phyloP scores from a whole-genome alignment of 352 stramenopile species.

The Globisporangium splendens region DNA sequence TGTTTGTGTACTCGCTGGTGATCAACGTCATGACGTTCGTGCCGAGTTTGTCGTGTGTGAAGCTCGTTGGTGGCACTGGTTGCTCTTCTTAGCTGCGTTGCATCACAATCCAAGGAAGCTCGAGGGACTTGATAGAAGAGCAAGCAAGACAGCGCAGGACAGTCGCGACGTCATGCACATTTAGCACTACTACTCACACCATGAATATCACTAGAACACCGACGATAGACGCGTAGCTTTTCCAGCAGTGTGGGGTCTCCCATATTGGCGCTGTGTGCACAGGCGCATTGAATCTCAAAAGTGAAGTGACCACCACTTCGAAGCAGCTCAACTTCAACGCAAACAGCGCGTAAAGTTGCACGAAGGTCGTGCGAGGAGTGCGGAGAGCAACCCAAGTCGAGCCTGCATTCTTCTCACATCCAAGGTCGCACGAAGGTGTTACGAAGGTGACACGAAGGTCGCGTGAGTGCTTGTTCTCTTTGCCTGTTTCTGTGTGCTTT shows the following conservation, averaged over 20 bases:
- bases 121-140: no score
- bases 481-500: not conserved
- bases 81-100: no score
- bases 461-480: not conserved
- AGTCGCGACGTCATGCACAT: no score
- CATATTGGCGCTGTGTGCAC: no score
- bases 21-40: constrained; percentile 3
- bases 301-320: not conserved
- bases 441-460: not conserved
- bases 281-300: no score
- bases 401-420: not conserved
- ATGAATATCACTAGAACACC: no score
- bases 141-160: no score
- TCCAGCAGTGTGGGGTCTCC: no score
- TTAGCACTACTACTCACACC: no score
- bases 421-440: not conserved
- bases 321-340: not conserved
- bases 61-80: not conserved
- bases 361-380: not conserved
- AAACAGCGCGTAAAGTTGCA: not conserved
- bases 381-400: not conserved
- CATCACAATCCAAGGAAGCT: no score
- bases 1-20: not conserved
- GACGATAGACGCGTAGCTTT: no score
- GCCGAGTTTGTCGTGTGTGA: constrained; percentile 1